Base-by-base conservation (phyloP, 1,139 yeast genomes). In the Lodderomyces jiufengensis region DNA sequence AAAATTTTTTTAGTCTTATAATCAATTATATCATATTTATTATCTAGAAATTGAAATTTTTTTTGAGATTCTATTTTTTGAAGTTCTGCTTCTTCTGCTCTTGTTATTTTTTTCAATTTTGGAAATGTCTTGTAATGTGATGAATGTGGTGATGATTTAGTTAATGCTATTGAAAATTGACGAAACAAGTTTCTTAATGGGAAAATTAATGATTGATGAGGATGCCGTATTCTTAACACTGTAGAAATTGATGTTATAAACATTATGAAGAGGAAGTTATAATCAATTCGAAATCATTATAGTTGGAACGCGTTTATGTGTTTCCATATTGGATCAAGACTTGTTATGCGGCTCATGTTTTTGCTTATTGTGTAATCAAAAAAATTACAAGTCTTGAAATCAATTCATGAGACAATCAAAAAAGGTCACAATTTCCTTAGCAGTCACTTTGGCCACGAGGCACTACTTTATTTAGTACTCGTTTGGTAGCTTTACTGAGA, bases 11-110 rank as follows among this genome's bases (percentile, higher is more conserved):
- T 51, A 3, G 65, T 63, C 1, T 37, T 33, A 7, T 40, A 20
- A 38, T 57, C 47, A 41, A 68, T 57, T 3, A 69, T 45, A 1
- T 45, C 38, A 42, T 55, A 66, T 21, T 54, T 47, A 11, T 49
- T 45, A 43, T 67, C 68, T 7, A 68, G 36, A 13, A 51, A 50
- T 33, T 51, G 53, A 27, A 66, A 47, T 59, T 22, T 45, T 43
- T 20, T 46, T 42, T 32, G 52, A 7, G 16, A 12, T 14, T 21
- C 55, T 11, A 61, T 56, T 33, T 46, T 49, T 36, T 62, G 59
- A 32, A 55, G 57, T 20, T 65, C 45, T 4, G 60, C 45, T 4
- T 20, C 35, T 41, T 15, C 31, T 15, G 11, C 27, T 22, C 34
- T 27, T 9, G 36, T 24, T 29, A 27, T 26, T 26, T 36, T 32